Evolutionary conservation across 441 rosid genomes (phyloP).

Genomic region (Pelargonium citronellum): DNA sequence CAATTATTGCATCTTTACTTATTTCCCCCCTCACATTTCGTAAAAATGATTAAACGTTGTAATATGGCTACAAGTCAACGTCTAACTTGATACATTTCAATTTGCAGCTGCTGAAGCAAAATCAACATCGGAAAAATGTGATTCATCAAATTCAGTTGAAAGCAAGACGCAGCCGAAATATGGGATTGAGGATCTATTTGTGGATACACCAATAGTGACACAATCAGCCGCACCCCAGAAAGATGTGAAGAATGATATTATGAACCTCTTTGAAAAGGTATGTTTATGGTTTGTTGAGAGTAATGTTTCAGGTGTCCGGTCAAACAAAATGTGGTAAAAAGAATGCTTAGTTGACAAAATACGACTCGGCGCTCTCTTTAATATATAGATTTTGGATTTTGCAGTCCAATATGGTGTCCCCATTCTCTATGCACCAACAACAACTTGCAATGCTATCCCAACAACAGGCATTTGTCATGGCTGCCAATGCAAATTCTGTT

Average conservation of each 20-base stretch:
- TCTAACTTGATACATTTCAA: slow-evolving; percentile 17
- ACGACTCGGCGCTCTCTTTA: background rate
- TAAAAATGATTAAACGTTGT: background rate
- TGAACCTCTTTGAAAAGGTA: slow-evolving; percentile 38
- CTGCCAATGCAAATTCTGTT: slow-evolving; percentile 25
- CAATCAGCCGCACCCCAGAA: slow-evolving; percentile 20
- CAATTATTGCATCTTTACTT: background rate
- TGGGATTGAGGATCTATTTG: slow-evolving; percentile 21
- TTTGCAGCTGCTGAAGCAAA: slow-evolving; percentile 37
- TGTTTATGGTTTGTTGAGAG: background rate
- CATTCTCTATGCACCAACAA: slow-evolving; percentile 39
- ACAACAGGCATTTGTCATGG: slow-evolving; percentile 27
- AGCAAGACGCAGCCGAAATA: slow-evolving; percentile 20
- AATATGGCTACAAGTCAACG: slow-evolving; percentile 5
- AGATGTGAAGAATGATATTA: slow-evolving; percentile 24
- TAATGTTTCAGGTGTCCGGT: background rate
- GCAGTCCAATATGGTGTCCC: slow-evolving; percentile 40
- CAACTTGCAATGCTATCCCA: slow-evolving; percentile 32
- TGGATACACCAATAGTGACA: slow-evolving; percentile 11
- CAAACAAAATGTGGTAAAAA: background rate
- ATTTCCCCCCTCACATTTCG: background rate
- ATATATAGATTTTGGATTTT: slow-evolving; percentile 12
- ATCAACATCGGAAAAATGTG: slow-evolving; percentile 21
- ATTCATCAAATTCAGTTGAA: slow-evolving; percentile 24
- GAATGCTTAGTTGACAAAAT: background rate